phyloP scores from a whole-genome alignment of 2,329 filamentous ascomycete species.

The Blumeriella jaapii region DNA sequence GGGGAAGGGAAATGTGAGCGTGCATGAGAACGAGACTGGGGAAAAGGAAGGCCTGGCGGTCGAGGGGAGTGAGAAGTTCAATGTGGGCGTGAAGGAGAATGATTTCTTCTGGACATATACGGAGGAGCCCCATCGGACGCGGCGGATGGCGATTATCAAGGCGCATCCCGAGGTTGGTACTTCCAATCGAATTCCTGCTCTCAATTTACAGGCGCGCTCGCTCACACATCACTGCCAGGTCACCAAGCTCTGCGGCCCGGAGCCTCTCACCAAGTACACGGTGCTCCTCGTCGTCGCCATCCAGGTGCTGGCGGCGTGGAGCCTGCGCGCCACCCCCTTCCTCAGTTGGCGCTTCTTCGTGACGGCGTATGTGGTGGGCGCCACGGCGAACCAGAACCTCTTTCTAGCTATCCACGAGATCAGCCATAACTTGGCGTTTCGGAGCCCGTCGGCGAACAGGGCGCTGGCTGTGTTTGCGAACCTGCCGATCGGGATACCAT shows the following conservation, averaged over 20 bases:
- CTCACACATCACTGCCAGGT: constrained; percentile 44
- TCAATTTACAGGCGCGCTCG: neutral
- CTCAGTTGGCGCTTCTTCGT: constrained; percentile 77
- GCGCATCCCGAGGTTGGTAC: constrained; percentile 76
- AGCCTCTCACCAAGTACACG: constrained; percentile 90
- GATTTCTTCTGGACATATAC: constrained; percentile 98
- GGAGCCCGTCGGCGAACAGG: constrained; percentile 66
- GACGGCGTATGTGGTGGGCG: constrained; percentile 82
- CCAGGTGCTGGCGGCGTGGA: constrained; percentile 66
- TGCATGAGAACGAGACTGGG: neutral
- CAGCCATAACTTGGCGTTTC: constrained; percentile 93
- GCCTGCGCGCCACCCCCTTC: constrained; percentile 66
- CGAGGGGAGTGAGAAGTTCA: neutral
- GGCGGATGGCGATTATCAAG: constrained; percentile 91
- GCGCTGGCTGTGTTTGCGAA: constrained; percentile 89
- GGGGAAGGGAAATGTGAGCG: neutral
- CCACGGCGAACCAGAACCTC: constrained; percentile 94
- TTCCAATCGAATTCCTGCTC: neutral
- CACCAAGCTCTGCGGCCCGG: constrained; percentile 91
- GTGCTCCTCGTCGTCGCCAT: constrained; percentile 74
- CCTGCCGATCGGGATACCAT: constrained; percentile 87
- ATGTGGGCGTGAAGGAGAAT: constrained; percentile 22
- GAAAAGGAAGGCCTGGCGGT: neutral
- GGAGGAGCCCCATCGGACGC: constrained; percentile 88
- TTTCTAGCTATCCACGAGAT: constrained; percentile 99